phyloP scores from a whole-genome alignment of 495 filamentous ascomycete species.

The Polyplosphaeria fusca region DNA sequence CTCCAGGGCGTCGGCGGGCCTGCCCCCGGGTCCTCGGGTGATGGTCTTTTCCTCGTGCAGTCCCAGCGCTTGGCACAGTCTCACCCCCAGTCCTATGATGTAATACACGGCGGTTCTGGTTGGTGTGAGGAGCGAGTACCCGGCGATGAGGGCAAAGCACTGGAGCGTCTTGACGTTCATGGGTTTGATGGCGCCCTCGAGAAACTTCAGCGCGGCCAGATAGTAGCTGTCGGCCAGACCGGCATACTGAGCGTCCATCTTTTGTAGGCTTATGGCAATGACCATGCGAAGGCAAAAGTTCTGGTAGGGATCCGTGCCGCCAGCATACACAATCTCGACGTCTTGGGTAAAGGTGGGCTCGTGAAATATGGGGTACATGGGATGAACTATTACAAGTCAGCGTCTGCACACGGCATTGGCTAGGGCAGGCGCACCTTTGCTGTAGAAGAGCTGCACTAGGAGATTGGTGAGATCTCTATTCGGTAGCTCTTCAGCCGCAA shows the following conservation, averaged over 20 bases:
- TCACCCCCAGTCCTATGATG: conserved; percentile 78
- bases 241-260: conserved; percentile 73
- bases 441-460: conserved; percentile 73
- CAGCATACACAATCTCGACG: conserved; percentile 73
- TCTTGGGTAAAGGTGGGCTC: conserved; percentile 74
- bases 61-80: conserved; percentile 81
- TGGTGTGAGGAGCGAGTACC: conserved; percentile 88
- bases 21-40: conserved; percentile 35
- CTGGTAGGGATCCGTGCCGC: conserved; percentile 70
- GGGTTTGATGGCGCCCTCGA: conserved; percentile 71
- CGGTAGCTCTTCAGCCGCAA: conserved; percentile 67
- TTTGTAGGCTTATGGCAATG: conserved; percentile 88
- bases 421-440: conserved; percentile 59
- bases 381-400: conserved; percentile 59
- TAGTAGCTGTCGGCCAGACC: conserved; percentile 90
- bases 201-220: conserved; percentile 73
- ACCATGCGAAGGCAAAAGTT: conserved; percentile 87
- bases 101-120: conserved; percentile 88
- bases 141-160: conserved; percentile 79
- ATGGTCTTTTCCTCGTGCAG: conserved; percentile 84
- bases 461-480: conserved; percentile 62
- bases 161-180: conserved; percentile 89
- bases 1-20: conserved; percentile 58
- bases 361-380: conserved; percentile 79
- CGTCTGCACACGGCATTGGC: conserved; percentile 2